Conservation (phyloP, 257 asterid genomes). For the Przewalskia tangutica region DNA sequence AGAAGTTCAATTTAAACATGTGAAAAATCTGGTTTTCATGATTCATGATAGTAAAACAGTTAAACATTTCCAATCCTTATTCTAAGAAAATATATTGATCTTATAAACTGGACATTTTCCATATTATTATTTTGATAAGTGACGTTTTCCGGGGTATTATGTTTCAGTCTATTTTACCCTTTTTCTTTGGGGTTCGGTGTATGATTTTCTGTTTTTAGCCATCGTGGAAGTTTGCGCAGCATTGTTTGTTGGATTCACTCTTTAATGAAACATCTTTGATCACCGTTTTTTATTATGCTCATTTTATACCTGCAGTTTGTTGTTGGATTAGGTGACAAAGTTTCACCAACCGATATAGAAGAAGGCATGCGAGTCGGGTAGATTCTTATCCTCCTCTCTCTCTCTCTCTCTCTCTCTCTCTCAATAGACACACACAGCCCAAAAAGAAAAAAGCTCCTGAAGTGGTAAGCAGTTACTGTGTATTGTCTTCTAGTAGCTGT, state of each 20-base stretch:
- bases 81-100: not conserved
- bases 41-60: not conserved
- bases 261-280: conserved; percentile 25
- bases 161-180: not conserved
- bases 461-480: not conserved
- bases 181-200: not conserved
- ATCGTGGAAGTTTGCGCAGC: not conserved
- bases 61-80: not conserved
- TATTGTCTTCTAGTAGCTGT: not conserved
- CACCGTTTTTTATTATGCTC: conserved; percentile 8
- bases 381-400: conserved; percentile 3
- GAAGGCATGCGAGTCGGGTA: conserved; percentile 99
- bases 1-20: not conserved
- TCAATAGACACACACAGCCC: too few relatives aligned
- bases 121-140: not conserved
- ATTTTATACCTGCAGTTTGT: conserved; percentile 55
- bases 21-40: not conserved
- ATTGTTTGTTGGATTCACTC: not conserved
- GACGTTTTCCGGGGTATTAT: not conserved
- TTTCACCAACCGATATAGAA: conserved; percentile 95
- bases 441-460: not conserved
- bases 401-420: too few relatives aligned
- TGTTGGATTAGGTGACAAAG: conserved; percentile 94
- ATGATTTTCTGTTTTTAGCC: not conserved
- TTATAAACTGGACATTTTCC: not conserved